Percentiles rank a stretch among this genome's conserved stretches.
These are phyloP conservation scores for Nitzschia sp. DNA, from an alignment of 108 stramenopile species.

Conservation along the genomic window DNA sequence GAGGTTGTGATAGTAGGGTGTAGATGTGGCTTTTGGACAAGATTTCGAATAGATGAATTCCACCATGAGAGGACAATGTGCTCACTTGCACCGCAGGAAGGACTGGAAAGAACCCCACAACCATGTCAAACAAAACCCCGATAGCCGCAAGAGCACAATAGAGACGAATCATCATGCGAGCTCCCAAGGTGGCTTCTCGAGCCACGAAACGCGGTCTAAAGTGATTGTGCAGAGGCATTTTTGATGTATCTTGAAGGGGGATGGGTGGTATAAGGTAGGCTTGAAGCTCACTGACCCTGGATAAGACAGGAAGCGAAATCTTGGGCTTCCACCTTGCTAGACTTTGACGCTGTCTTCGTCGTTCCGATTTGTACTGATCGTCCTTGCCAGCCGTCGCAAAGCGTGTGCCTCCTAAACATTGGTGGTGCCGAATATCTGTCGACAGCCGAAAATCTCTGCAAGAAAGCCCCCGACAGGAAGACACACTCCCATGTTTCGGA, in stretches of 20 bases:
- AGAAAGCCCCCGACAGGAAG: too few relatives aligned
- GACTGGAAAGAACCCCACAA: background rate
- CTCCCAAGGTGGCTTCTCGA: background rate
- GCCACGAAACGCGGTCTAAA: background rate
- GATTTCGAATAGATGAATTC: background rate
- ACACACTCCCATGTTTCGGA: too few relatives aligned
- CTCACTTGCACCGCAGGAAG: background rate
- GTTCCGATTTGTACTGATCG: too few relatives aligned
- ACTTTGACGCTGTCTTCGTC: too few relatives aligned
- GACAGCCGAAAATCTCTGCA: too few relatives aligned
- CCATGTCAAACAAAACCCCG: background rate
- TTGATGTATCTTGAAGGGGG: background rate
- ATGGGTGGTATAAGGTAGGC: background rate
- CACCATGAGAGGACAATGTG: background rate
- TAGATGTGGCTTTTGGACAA: background rate
- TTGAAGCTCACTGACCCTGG: too few relatives aligned
- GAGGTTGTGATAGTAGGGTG: background rate
- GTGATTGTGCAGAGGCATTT: background rate
- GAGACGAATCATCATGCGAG: background rate
- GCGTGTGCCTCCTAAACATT: too few relatives aligned
- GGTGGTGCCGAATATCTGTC: too few relatives aligned
- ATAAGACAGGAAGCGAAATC: too few relatives aligned
- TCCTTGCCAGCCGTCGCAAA: too few relatives aligned
- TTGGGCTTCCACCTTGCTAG: too few relatives aligned
- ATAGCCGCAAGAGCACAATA: background rate